Conservation (phyloP, 2,329 filamentous ascomycete species). For the Trichoderma harzianum region DNA sequence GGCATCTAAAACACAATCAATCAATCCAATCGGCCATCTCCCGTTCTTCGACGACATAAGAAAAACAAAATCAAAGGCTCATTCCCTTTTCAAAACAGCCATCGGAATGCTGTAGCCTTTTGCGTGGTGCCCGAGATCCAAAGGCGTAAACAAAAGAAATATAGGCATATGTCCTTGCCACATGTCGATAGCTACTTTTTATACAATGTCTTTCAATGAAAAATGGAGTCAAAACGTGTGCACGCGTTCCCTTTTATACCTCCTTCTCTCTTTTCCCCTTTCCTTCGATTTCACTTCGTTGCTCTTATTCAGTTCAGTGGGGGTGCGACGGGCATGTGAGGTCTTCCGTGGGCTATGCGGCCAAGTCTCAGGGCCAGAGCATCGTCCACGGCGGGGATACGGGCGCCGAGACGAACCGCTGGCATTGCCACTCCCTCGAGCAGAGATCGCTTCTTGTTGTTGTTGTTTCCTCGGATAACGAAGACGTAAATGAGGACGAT, state of each 20-base stretch:
- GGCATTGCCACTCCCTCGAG: conserved; percentile 22
- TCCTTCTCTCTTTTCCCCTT: not conserved
- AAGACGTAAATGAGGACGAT: conserved; percentile 49
- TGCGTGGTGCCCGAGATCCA: conserved; percentile 1
- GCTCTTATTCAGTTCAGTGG: not conserved
- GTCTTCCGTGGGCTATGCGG: not conserved
- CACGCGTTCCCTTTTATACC: not conserved
- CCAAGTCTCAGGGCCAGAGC: not conserved
- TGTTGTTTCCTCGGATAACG: conserved; percentile 35
- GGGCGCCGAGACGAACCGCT: not conserved
- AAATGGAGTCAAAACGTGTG: conserved; percentile 10
- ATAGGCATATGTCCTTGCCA: conserved; percentile 16
- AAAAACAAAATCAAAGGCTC: conserved; percentile 1
- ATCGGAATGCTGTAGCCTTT: conserved; percentile 3
- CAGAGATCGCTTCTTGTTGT: conserved; percentile 32
- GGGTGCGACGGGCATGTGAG: conserved; percentile 6
- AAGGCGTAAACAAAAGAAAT: conserved; percentile 19
- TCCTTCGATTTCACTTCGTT: not conserved
- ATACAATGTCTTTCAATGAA: conserved; percentile 21
- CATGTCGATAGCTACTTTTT: conserved; percentile 20
- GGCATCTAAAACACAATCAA: conserved; percentile 16
- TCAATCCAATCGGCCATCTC: conserved; percentile 15
- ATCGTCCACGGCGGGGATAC: not conserved
- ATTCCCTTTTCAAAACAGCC: not conserved
- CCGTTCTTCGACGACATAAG: conserved; percentile 3